These are phyloP conservation scores for Euphorbia schlechtendalii DNA, from an alignment of 441 rosid species.

Conservation along the genomic window DNA sequence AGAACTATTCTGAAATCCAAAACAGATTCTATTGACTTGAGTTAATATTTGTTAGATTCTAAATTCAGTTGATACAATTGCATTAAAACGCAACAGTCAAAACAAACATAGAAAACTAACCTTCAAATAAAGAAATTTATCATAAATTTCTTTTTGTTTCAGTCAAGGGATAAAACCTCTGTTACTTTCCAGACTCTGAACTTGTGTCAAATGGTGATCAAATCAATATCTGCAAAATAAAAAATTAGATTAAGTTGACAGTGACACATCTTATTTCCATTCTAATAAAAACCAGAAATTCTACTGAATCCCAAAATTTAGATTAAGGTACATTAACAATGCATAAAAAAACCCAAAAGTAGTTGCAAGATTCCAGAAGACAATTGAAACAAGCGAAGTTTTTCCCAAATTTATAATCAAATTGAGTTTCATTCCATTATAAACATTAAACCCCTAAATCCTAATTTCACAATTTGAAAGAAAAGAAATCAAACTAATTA, in stretches of 20 bases:
- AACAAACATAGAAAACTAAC: slow-evolving; percentile 30
- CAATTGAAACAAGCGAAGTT: too few relatives aligned
- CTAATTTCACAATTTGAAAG: too few relatives aligned
- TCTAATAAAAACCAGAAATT: background rate
- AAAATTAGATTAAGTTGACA: background rate
- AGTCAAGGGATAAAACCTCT: slow-evolving; percentile 69
- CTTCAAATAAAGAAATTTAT: slow-evolving; percentile 76
- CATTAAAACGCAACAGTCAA: too few relatives aligned
- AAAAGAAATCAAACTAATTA: too few relatives aligned
- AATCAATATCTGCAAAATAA: slow-evolving; percentile 58
- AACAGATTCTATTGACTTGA: too few relatives aligned
- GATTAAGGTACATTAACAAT: too few relatives aligned
- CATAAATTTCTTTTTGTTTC: slow-evolving; percentile 53
- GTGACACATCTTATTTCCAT: slow-evolving; percentile 1
- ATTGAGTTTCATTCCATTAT: too few relatives aligned
- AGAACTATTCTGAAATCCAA: too few relatives aligned
- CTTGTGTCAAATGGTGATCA: slow-evolving; percentile 36
- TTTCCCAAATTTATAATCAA: too few relatives aligned
- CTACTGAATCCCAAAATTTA: background rate
- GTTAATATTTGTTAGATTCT: background rate
- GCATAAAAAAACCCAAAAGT: too few relatives aligned
- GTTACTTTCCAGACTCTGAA: slow-evolving; percentile 78
- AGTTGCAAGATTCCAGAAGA: too few relatives aligned
- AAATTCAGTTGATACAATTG: background rate
- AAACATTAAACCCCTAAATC: too few relatives aligned